Evolutionary conservation across 768 basidiomycete genomes (phyloP).

Genomic region (Candolleomyces eurysporus): DNA sequence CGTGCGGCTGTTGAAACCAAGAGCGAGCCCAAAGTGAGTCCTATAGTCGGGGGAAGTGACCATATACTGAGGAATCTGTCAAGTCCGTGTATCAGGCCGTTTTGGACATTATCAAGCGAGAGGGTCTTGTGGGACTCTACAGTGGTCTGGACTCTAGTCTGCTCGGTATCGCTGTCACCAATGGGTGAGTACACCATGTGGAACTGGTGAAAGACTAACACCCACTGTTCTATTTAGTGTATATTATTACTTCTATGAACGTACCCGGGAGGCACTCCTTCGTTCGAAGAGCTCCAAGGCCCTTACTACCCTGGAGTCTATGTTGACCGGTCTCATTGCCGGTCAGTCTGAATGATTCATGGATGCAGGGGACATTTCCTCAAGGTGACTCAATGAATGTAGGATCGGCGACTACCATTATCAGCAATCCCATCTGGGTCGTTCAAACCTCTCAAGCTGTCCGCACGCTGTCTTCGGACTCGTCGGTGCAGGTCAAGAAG

Average conservation of each 20-base stretch:
- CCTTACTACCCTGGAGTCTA: slow-evolving; percentile 83
- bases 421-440: slow-evolving; percentile 97
- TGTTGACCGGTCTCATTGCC: slow-evolving; percentile 84
- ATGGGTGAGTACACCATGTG: slow-evolving; percentile 54
- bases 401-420: slow-evolving; percentile 87
- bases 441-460: slow-evolving; percentile 89
- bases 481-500: slow-evolving; percentile 39
- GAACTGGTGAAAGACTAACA: not conserved
- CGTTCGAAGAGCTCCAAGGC: slow-evolving; percentile 59
- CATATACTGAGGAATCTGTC: slow-evolving; percentile 8
- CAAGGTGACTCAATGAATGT: slow-evolving; percentile 4
- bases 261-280: slow-evolving; percentile 57
- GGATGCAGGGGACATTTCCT: not conserved
- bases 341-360: slow-evolving; percentile 41
- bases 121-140: slow-evolving; percentile 84
- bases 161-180: slow-evolving; percentile 90
- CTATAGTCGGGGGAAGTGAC: not conserved
- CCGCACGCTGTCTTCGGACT: slow-evolving; percentile 44
- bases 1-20: slow-evolving; percentile 89
- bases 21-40: slow-evolving; percentile 66
- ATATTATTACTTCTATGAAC: slow-evolving; percentile 92
- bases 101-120: slow-evolving; percentile 74
- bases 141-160: slow-evolving; percentile 83
- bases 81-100: slow-evolving; percentile 68
- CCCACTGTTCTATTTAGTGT: slow-evolving; percentile 46